These are phyloP conservation scores for Trypanosoma scelopori DNA, from an alignment of 208 protist genomes.

Conservation along the genomic window DNA sequence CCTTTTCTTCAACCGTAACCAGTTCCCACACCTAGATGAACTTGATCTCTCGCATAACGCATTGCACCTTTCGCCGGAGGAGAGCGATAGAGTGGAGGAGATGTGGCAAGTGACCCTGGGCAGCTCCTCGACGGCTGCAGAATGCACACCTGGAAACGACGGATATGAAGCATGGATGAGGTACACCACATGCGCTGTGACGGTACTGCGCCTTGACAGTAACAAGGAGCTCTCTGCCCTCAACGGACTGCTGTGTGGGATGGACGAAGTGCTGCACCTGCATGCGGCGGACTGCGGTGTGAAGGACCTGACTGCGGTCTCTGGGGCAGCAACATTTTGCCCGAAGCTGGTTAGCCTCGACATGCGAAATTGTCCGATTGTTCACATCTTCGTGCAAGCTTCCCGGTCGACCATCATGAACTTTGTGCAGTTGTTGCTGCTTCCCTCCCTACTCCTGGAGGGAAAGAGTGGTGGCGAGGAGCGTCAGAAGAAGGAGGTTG, in stretches of 20 bases:
- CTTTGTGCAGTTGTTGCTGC: conserved; percentile 23
- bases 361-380: conserved; percentile 16
- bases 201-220: conserved; percentile 39
- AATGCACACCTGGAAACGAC: neutral
- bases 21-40: conserved; percentile 36
- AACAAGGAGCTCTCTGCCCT: conserved; percentile 43
- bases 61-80: conserved; percentile 41
- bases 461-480: neutral
- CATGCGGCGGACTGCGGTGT: conserved; percentile 13
- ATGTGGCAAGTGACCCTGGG: conserved; percentile 22
- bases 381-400: conserved; percentile 17
- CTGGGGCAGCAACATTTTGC: conserved; percentile 25
- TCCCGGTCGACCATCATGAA: conserved; percentile 12
- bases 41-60: conserved; percentile 71
- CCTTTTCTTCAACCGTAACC: conserved; percentile 56
- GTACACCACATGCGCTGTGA: conserved; percentile 19
- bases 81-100: conserved; percentile 58
- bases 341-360: conserved; percentile 22
- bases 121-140: neutral
- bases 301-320: conserved; percentile 19
- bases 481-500: neutral
- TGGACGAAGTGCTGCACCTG: conserved; percentile 25
- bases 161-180: conserved; percentile 3
- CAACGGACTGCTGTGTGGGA: conserved; percentile 51
- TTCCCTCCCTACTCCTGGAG: conserved; percentile 10